Evolutionary conservation across 1,284 basidiomycete genomes (phyloP).

Genomic region (Taiwanofungus camphoratus): DNA sequence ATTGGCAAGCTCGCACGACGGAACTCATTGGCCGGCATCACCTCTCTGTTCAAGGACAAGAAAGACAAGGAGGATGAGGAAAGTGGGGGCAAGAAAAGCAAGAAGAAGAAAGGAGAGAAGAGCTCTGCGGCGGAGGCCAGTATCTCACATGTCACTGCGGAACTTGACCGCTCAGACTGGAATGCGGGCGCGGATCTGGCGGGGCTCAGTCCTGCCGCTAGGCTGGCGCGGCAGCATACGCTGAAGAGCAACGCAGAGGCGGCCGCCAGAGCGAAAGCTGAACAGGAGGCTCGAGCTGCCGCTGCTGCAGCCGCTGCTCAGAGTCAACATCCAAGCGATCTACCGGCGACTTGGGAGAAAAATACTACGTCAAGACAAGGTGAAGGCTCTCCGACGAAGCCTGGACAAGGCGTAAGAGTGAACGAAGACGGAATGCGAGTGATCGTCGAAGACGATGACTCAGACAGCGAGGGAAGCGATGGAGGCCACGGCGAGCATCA

Average conservation of each 20-base stretch:
- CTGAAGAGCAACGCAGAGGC: slow-evolving; percentile 81
- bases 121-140: slow-evolving; percentile 65
- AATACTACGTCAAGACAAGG: slow-evolving; percentile 60
- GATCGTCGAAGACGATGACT: slow-evolving; percentile 66
- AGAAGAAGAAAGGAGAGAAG: slow-evolving; percentile 53
- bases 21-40: slow-evolving; percentile 88
- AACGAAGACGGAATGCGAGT: slow-evolving; percentile 67
- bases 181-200: slow-evolving; percentile 45
- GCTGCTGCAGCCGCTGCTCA: slow-evolving; percentile 33
- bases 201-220: slow-evolving; percentile 89
- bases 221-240: slow-evolving; percentile 86
- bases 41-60: slow-evolving; percentile 94
- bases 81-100: slow-evolving; percentile 36
- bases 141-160: slow-evolving; percentile 81
- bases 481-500: slow-evolving; percentile 48
- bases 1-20: slow-evolving; percentile 89
- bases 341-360: slow-evolving; percentile 73
- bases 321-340: slow-evolving; percentile 29
- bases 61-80: slow-evolving; percentile 60
- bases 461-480: slow-evolving; percentile 36
- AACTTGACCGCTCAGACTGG: slow-evolving; percentile 67
- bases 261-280: slow-evolving; percentile 62
- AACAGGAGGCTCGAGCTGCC: slow-evolving; percentile 40
- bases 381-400: slow-evolving; percentile 37
- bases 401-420: slow-evolving; percentile 35